phyloP scores from a whole-genome alignment of 345 rosid species.

The Cardamine chenopodiifolia region DNA sequence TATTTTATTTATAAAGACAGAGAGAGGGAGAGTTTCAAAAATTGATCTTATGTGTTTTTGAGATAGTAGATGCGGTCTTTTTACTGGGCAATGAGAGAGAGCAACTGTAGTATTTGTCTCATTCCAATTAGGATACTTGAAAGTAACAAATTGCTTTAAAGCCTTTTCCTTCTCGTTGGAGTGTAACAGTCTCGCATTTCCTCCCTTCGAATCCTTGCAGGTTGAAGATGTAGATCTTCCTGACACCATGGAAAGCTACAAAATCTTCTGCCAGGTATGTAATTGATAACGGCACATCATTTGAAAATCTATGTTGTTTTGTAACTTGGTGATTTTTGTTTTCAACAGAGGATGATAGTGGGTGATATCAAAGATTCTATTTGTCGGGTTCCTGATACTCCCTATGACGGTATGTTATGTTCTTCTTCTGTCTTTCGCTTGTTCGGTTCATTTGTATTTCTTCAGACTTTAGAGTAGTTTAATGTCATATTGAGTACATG shows the following conservation, averaged over 20 bases:
- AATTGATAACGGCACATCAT: conserved; percentile 24
- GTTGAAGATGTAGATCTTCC: conserved; percentile 78
- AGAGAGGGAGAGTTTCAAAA: not conserved
- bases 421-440: conserved; percentile 31
- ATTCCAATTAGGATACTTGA: conserved; percentile 20
- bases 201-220: conserved; percentile 46
- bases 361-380: conserved; percentile 97
- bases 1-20: conserved; percentile 1
- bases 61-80: not conserved
- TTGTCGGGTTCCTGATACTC: conserved; percentile 96
- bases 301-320: conserved; percentile 4
- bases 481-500: not conserved
- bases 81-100: conserved; percentile 2
- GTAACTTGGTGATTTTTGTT: conserved; percentile 36
- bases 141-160: conserved; percentile 4
- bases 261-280: conserved; percentile 82
- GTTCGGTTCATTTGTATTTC: conserved; percentile 4
- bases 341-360: conserved; percentile 81
- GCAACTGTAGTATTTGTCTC: conserved; percentile 1
- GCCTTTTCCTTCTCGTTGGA: not conserved
- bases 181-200: conserved; percentile 21
- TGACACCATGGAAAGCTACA: conserved; percentile 91
- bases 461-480: not conserved
- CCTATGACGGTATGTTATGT: conserved; percentile 73
- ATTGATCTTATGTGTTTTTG: conserved; percentile 9